phyloP scores from a whole-genome alignment of 2,329 filamentous ascomycete genomes.

The Penicillium sp. region DNA sequence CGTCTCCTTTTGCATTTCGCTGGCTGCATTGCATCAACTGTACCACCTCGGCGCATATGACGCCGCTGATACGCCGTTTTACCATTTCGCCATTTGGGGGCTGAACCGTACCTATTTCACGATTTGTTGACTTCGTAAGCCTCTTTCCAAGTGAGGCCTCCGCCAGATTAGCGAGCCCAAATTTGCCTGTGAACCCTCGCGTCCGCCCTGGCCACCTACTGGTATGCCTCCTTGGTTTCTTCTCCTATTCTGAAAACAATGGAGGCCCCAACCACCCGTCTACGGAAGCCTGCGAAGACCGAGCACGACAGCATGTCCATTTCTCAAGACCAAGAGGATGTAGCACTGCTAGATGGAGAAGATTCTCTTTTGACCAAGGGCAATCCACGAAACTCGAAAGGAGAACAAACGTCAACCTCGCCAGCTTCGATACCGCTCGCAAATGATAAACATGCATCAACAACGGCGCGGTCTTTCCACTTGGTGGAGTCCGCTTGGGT shows the following conservation, averaged over 20 bases:
- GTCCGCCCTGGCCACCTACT: not conserved
- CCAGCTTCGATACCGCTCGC: not conserved
- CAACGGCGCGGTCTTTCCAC: not conserved
- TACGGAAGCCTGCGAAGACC: not conserved
- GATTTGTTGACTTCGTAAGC: not conserved
- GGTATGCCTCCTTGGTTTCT: not conserved
- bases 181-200: not conserved
- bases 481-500: conserved; percentile 47
- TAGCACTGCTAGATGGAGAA: not conserved
- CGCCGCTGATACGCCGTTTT: not conserved
- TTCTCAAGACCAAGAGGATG: not conserved
- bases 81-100: not conserved
- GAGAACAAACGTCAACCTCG: not conserved
- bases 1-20: not conserved
- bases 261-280: not conserved
- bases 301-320: conserved; percentile 1
- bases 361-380: not conserved
- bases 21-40: not conserved
- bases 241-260: not conserved
- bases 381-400: not conserved
- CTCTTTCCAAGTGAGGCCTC: not conserved
- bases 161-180: not conserved
- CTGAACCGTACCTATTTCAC: not conserved
- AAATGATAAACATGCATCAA: not conserved
- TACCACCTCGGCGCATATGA: not conserved